Conservation (phyloP, 2,329 filamentous ascomycete genomes). For the Claviceps purpurea region DNA sequence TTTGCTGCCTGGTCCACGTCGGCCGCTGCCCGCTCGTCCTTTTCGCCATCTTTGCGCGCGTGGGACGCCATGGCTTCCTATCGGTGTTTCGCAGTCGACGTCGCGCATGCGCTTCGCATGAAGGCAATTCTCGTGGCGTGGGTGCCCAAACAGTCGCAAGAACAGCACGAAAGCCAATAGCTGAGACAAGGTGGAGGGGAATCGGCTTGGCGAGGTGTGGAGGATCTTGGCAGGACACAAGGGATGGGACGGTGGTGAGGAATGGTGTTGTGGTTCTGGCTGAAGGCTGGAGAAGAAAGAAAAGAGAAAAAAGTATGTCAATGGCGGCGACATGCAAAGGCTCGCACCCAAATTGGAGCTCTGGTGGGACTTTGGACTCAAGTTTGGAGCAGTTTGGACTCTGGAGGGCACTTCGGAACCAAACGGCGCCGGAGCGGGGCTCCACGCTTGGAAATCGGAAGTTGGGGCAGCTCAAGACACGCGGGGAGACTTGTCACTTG, state of each 20-base stretch:
- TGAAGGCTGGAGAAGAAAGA: not conserved
- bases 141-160: not conserved
- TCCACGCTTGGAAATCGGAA: too few relatives aligned
- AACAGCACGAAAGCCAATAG: not conserved
- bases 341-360: not conserved
- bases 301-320: not conserved
- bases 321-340: not conserved
- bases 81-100: not conserved
- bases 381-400: too few relatives aligned
- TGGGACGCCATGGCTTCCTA: conserved; percentile 7
- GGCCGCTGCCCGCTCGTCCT: conserved; percentile 38
- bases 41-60: conserved; percentile 28
- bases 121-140: not conserved
- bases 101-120: not conserved
- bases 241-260: not conserved
- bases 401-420: too few relatives aligned
- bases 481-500: too few relatives aligned
- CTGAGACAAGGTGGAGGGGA: not conserved
- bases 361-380: not conserved
- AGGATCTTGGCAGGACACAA: not conserved
- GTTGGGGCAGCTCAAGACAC: too few relatives aligned
- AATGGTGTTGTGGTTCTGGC: not conserved
- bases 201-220: not conserved
- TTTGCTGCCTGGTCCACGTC: conserved; percentile 21
- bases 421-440: too few relatives aligned